Evolutionary conservation across 805 yeast genomes (phyloP).

Genomic region (Grigorovia jiainica): DNA sequence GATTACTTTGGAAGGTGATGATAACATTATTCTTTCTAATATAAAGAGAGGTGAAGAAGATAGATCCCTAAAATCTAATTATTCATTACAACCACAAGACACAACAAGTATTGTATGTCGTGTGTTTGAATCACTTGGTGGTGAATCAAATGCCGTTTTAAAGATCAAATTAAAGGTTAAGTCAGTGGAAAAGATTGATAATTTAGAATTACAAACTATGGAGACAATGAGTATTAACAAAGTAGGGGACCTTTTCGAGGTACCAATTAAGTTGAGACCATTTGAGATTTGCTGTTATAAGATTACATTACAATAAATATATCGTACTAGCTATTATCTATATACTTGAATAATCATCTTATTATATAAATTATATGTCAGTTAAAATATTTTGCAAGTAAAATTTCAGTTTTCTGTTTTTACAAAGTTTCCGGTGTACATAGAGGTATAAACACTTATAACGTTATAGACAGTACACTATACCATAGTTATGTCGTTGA

Average conservation of each 20-base stretch:
- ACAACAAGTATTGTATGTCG: constrained; percentile 55
- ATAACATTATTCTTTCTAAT: constrained; percentile 58
- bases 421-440: no score
- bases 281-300: constrained; percentile 60
- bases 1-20: constrained; percentile 37
- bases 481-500: neutral
- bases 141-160: constrained; percentile 48
- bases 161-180: constrained; percentile 36
- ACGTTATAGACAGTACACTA: no score
- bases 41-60: constrained; percentile 88
- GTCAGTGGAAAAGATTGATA: constrained; percentile 45
- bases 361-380: no score
- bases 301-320: constrained; percentile 12
- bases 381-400: no score
- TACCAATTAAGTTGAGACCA: constrained; percentile 47
- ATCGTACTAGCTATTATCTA: no score
- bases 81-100: constrained; percentile 37
- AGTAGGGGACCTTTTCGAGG: constrained; percentile 8
- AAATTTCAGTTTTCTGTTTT: no score
- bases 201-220: constrained; percentile 42
- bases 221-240: constrained; percentile 32
- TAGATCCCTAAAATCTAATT: constrained; percentile 37
- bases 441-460: no score
- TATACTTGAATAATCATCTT: no score
- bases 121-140: constrained; percentile 84